Percentiles rank a stretch among this genome's conserved stretches.
Conservation (phyloP, 2,329 filamentous ascomycete species). For the Clonostachys chloroleuca region DNA sequence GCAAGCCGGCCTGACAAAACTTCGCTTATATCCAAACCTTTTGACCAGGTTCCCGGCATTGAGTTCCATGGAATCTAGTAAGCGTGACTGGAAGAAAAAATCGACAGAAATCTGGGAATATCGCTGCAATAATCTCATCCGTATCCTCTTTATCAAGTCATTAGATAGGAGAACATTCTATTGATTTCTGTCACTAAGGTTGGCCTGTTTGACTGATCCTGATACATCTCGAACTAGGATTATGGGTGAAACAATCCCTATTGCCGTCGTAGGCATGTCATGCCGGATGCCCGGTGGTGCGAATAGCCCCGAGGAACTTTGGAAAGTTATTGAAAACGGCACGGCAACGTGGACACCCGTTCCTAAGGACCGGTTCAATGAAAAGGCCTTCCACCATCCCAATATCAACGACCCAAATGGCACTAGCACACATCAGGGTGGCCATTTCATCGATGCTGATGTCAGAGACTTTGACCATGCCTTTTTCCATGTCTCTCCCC, state of each 20-base stretch:
- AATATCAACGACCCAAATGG: conserved; percentile 32
- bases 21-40: no score
- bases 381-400: conserved; percentile 32
- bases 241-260: conserved; percentile 13
- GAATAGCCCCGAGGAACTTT: conserved; percentile 34
- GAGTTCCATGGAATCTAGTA: no score
- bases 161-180: no score
- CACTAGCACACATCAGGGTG: conserved; percentile 25
- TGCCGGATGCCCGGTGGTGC: conserved; percentile 39
- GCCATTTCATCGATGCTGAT: conserved; percentile 40
- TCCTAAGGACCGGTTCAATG: conserved; percentile 42
- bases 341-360: conserved; percentile 34
- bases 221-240: no score
- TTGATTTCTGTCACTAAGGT: no score
- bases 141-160: no score
- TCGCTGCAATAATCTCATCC: no score
- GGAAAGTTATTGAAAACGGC: conserved; percentile 33
- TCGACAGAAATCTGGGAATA: no score
- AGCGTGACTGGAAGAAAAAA: no score
- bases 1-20: no score
- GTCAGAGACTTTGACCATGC: conserved; percentile 43
- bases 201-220: no score
- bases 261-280: conserved; percentile 42
- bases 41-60: no score
- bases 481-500: conserved; percentile 46